These are phyloP conservation scores for Nitzschia sp. DNA, from an alignment of 108 stramenopile genomes.

Conservation along the genomic window DNA sequence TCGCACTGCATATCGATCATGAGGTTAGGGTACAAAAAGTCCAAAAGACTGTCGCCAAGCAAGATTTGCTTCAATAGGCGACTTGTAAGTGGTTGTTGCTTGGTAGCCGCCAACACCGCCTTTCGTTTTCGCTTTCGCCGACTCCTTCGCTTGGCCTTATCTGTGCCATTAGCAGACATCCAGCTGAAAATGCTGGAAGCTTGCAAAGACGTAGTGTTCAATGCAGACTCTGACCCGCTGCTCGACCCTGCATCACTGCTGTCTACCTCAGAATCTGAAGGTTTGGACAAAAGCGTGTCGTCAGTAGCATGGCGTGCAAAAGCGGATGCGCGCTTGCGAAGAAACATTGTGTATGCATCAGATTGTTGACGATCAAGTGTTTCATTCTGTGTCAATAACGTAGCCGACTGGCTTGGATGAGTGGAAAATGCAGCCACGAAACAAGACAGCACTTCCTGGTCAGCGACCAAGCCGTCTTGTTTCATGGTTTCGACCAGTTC, in stretches of 20 bases:
- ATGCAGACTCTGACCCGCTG: constrained; percentile 27
- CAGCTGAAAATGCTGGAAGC: constrained; percentile 28
- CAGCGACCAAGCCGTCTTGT: constrained; percentile 61
- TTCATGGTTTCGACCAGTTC: constrained; percentile 80
- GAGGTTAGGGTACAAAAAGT: constrained; percentile 75
- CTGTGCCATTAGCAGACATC: constrained; percentile 6
- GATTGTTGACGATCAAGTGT: neutral
- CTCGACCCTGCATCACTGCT: constrained; percentile 26
- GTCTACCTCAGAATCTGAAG: constrained; percentile 25
- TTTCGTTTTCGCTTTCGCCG: constrained; percentile 20
- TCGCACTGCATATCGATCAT: constrained; percentile 66
- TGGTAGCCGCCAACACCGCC: neutral
- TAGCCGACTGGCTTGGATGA: neutral
- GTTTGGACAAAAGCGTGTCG: constrained; percentile 5
- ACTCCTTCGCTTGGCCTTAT: constrained; percentile 25
- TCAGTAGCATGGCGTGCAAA: constrained; percentile 10
- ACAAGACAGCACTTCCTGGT: constrained; percentile 64
- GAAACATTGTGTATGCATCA: constrained; percentile 42
- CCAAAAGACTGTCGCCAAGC: constrained; percentile 74
- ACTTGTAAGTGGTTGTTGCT: constrained; percentile 23
- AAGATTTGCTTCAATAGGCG: constrained; percentile 60
- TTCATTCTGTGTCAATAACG: neutral
- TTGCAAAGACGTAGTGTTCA: neutral
- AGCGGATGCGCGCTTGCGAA: constrained; percentile 27
- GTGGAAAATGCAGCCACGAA: constrained; percentile 72